Conservation (phyloP, 768 basidiomycete species). For the Tricholoma terreum region DNA sequence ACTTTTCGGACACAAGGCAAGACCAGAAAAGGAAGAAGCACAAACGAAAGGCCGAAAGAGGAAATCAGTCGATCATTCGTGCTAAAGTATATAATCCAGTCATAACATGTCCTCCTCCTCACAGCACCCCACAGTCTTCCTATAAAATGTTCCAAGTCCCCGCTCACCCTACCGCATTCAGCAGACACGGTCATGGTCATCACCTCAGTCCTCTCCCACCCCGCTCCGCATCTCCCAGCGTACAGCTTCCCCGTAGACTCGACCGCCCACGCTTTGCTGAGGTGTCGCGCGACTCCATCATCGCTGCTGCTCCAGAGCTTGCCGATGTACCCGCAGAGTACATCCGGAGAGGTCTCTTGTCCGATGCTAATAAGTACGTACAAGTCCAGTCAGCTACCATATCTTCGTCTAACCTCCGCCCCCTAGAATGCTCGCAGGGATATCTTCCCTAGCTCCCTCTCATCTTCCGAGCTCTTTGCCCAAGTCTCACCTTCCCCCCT, state of each 20-base stretch:
- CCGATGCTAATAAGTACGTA: conserved; percentile 43
- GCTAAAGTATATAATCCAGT: conserved; percentile 26
- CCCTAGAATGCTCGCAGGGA: conserved; percentile 52
- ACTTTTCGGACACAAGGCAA: conserved; percentile 12
- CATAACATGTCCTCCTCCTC: conserved; percentile 4
- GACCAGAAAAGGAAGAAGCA: conserved; percentile 26
- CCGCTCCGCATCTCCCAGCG: conserved; percentile 23
- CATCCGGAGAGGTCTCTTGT: conserved; percentile 57
- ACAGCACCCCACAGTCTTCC: too few relatives aligned
- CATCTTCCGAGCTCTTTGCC: conserved; percentile 66
- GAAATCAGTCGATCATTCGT: conserved; percentile 29
- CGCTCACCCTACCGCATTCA: conserved; percentile 39
- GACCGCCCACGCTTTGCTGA: conserved; percentile 57
- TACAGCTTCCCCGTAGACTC: conserved; percentile 74
- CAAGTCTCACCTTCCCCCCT: conserved; percentile 56
- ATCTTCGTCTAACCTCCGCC: conserved; percentile 10
- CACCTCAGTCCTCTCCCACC: conserved; percentile 23
- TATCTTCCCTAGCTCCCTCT: conserved; percentile 48
- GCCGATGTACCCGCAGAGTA: conserved; percentile 64
- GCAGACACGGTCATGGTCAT: conserved; percentile 34
- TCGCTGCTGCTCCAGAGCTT: conserved; percentile 67
- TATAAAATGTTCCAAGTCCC: conserved; percentile 48
- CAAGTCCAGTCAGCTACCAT: conserved; percentile 6
- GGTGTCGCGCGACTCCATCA: conserved; percentile 55
- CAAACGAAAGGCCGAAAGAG: conserved; percentile 40